These are phyloP conservation scores for Pilaira anomala DNA, from an alignment of 192 early-diverging fungal genomes.

Conservation along the genomic window DNA sequence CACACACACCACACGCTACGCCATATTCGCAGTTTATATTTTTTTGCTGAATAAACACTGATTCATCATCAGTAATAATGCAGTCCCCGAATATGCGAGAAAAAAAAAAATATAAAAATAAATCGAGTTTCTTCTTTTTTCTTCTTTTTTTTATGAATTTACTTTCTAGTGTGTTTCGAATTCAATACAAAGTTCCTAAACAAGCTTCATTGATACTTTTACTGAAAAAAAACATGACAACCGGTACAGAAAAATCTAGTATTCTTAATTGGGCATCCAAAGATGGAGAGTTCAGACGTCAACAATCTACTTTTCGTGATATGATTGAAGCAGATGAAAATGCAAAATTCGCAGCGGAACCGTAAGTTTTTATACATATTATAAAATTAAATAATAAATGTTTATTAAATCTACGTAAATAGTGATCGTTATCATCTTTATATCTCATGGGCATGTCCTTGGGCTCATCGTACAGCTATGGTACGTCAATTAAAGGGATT, in stretches of 20 bases:
- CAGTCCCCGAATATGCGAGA: no score
- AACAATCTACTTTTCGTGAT: slow-evolving; percentile 70
- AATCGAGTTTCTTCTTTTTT: no score
- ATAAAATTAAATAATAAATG: background rate
- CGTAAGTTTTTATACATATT: slow-evolving; percentile 33
- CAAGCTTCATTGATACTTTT: slow-evolving; percentile 9
- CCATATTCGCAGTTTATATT: no score
- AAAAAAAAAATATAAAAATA: no score
- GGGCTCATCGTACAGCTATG: slow-evolving; percentile 86
- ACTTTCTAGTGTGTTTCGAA: background rate
- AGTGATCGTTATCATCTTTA: slow-evolving; percentile 80
- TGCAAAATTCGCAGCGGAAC: slow-evolving; percentile 71
- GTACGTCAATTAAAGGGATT: slow-evolving; percentile 91
- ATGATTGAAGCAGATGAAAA: slow-evolving; percentile 48
- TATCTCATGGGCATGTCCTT: slow-evolving; percentile 65
- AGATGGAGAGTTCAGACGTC: slow-evolving; percentile 81
- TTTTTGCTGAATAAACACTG: no score
- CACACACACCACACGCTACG: no score
- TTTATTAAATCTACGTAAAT: background rate
- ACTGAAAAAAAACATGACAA: slow-evolving; percentile 24
- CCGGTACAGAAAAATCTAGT: slow-evolving; percentile 17
- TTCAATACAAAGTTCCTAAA: background rate
- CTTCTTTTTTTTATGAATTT: background rate
- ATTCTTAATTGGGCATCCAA: slow-evolving; percentile 63
- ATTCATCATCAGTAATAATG: no score